phyloP scores from a whole-genome alignment of 352 stramenopile genomes.

The Globisporangium paddicum region DNA sequence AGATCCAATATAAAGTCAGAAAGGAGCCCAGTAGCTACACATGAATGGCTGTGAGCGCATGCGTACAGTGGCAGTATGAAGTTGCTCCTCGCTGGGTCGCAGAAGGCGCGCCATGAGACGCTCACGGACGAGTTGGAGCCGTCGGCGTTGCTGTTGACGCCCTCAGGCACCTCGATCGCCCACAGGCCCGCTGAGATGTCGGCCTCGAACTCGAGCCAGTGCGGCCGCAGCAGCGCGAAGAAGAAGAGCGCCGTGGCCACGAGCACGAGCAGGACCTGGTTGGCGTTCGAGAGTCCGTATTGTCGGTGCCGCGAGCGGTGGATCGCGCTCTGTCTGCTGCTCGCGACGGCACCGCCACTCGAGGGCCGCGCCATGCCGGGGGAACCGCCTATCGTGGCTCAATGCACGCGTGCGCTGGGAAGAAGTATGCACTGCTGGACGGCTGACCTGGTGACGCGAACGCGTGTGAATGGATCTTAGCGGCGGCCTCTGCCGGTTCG shows the following conservation, averaged over 20 bases:
- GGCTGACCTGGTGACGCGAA: background rate
- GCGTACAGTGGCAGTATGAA: slow-evolving; percentile 24
- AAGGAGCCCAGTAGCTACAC: background rate
- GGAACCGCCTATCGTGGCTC: slow-evolving; percentile 2
- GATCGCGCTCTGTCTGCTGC: background rate
- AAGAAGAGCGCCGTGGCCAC: slow-evolving; percentile 50
- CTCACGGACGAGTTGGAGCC: slow-evolving; percentile 25
- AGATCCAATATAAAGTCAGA: background rate
- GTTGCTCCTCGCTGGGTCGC: slow-evolving; percentile 22
- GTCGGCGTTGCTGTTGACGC: slow-evolving; percentile 15
- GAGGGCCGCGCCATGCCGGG: background rate
- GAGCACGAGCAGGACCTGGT: slow-evolving; percentile 74
- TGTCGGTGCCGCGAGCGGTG: slow-evolving; percentile 50
- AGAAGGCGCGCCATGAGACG: slow-evolving; percentile 53
- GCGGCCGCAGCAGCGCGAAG: slow-evolving; percentile 49
- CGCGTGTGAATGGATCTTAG: background rate
- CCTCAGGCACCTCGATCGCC: slow-evolving; percentile 30
- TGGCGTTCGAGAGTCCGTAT: slow-evolving; percentile 79
- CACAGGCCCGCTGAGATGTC: slow-evolving; percentile 52
- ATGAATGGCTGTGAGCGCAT: background rate
- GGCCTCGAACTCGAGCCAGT: slow-evolving; percentile 52
- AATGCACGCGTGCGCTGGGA: background rate
- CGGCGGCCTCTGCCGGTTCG: background rate
- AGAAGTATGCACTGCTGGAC: background rate
- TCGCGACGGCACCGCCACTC: background rate